Percentiles rank a stretch among this genome's conserved stretches.
Evolutionary conservation across 1,139 yeast genomes (phyloP).

Genomic region (Candida dubliniensis): DNA sequence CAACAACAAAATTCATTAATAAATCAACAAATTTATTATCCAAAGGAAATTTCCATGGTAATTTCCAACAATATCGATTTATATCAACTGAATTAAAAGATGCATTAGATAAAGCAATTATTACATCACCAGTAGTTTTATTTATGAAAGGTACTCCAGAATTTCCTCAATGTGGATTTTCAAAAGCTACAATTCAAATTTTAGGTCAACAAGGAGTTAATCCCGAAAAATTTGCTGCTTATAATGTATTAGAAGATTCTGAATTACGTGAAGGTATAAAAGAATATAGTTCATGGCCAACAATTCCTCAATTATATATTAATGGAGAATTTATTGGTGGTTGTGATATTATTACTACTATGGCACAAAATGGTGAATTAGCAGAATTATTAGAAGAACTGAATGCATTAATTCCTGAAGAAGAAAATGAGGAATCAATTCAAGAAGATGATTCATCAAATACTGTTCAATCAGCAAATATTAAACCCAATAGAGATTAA

Average conservation of each 20-base stretch:
- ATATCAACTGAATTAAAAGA: conserved; percentile 75
- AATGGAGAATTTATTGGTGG: conserved; percentile 93
- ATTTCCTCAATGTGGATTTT: conserved; percentile 97
- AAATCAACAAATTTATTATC: no score
- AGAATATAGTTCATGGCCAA: conserved; percentile 95
- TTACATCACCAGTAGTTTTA: conserved; percentile 88
- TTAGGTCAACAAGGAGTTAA: conserved; percentile 97
- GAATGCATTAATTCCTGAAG: conserved; percentile 78
- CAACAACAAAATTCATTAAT: not conserved
- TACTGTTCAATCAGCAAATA: conserved; percentile 28
- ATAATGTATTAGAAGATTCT: conserved; percentile 90
- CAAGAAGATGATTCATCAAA: no score
- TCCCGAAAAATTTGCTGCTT: conserved; percentile 94
- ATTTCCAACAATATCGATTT: conserved; percentile 37
- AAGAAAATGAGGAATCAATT: conserved; percentile 44
- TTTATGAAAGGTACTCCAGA: conserved; percentile 98
- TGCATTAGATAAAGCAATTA: conserved; percentile 84
- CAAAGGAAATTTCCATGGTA: not conserved
- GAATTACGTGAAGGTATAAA: conserved; percentile 92
- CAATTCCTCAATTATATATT: conserved; percentile 75
- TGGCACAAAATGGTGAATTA: conserved; percentile 92
- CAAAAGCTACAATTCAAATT: conserved; percentile 89
- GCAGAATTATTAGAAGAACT: conserved; percentile 79
- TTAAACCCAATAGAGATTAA: conserved; percentile 32
- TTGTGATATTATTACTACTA: conserved; percentile 88